Conservation (phyloP, 164 flowering plant species). For the Houttuynia cordata region DNA sequence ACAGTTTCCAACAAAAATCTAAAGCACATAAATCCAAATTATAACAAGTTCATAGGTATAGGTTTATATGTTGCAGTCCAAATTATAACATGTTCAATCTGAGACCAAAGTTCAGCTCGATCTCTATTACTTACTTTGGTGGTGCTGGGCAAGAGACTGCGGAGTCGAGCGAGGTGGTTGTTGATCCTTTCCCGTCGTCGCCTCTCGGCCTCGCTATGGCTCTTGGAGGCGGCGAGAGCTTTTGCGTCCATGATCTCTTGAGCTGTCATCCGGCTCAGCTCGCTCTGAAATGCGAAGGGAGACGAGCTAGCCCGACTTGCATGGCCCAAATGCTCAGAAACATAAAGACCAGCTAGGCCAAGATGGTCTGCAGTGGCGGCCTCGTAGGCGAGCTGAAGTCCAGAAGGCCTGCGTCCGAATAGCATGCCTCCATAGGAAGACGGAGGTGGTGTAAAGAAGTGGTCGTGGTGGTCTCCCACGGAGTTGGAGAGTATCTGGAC, state of each 20-base stretch:
- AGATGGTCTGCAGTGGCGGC: constrained; percentile 38
- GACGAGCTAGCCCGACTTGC: constrained; percentile 34
- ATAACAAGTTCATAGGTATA: too few relatives aligned
- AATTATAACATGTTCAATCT: too few relatives aligned
- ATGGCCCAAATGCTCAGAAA: constrained; percentile 48
- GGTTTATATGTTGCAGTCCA: too few relatives aligned
- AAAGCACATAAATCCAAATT: too few relatives aligned
- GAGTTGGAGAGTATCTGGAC: constrained; percentile 19
- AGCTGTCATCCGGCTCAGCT: constrained; percentile 72
- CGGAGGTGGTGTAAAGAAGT: constrained; percentile 27
- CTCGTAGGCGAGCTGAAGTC: constrained; percentile 55
- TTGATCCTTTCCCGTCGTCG: constrained; percentile 90
- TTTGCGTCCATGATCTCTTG: constrained; percentile 99
- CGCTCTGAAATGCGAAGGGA: constrained; percentile 57
- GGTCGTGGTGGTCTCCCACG: constrained; percentile 25
- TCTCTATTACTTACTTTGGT: constrained; percentile 56
- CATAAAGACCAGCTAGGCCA: constrained; percentile 19
- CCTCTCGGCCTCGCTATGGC: constrained; percentile 97
- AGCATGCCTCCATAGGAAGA: constrained; percentile 32
- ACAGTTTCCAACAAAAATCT: too few relatives aligned
- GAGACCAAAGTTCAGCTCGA: too few relatives aligned
- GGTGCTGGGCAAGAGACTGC: constrained; percentile 88
- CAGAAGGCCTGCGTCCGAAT: constrained; percentile 36
- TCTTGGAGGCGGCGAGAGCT: constrained; percentile 94
- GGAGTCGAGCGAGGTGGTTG: constrained; percentile 76